These are phyloP conservation scores for Chrysosporium queenslandicum DNA, from an alignment of 2,329 filamentous ascomycete species.

Conservation along the genomic window DNA sequence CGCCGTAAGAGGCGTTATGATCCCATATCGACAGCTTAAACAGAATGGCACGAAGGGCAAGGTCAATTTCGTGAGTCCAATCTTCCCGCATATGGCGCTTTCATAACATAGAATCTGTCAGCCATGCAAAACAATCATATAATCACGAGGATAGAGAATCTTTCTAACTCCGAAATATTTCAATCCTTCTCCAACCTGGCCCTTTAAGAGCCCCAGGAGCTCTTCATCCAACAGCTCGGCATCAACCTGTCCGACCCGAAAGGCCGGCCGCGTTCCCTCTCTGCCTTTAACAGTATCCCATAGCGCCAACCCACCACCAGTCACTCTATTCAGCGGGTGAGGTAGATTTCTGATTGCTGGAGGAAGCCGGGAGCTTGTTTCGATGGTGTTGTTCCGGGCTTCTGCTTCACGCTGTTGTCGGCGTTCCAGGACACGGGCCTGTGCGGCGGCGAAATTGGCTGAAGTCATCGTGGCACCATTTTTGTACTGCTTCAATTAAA, in stretches of 20 bases:
- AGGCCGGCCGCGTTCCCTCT: constrained; percentile 72
- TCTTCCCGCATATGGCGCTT: constrained; percentile 64
- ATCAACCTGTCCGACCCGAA: constrained; percentile 91
- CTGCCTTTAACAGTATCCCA: constrained; percentile 66
- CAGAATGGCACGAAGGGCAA: constrained; percentile 64
- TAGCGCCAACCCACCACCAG: constrained; percentile 35
- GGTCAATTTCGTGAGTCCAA: constrained; percentile 74
- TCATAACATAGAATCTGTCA: constrained; percentile 7
- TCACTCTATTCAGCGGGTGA: constrained; percentile 52
- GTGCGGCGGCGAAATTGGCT: constrained; percentile 74
- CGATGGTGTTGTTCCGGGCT: constrained; percentile 45
- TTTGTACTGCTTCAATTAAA: no score
- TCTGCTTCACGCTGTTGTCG: constrained; percentile 64
- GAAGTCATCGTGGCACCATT: constrained; percentile 40
- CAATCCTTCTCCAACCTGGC: constrained; percentile 75
- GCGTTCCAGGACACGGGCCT: constrained; percentile 73
- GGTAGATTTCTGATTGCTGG: constrained; percentile 50
- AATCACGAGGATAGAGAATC: neutral
- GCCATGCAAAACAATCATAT: neutral
- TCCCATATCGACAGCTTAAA: constrained; percentile 98
- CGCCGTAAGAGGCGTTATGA: constrained; percentile 88
- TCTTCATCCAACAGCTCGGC: constrained; percentile 92
- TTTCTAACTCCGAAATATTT: constrained; percentile 66
- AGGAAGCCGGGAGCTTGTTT: constrained; percentile 41
- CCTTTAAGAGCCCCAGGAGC: constrained; percentile 71